phyloP scores from a whole-genome alignment of 352 stramenopile genomes.

The Globisporangium uncinulatum region DNA sequence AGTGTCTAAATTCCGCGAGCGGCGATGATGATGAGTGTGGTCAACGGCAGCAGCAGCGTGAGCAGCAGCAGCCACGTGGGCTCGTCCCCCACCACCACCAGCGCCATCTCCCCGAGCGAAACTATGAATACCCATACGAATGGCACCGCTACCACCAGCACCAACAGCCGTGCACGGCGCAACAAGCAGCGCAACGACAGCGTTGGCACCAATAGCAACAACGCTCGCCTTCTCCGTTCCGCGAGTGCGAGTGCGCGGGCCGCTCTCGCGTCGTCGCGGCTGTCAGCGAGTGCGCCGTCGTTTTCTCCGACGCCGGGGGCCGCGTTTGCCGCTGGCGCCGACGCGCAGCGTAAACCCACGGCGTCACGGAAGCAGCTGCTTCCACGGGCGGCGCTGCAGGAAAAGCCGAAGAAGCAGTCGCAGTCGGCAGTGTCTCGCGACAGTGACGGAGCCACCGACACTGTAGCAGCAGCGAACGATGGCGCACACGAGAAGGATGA shows the following conservation, averaged over 20 bases:
- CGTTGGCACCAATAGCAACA: background rate
- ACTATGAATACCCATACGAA: conserved; percentile 1
- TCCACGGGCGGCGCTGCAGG: conserved; percentile 10
- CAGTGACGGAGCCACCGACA: background rate
- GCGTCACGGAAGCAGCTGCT: too few species aligned
- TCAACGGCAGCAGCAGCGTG: conserved; percentile 19
- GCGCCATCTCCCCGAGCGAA: conserved; percentile 16
- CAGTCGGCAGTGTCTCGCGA: too few species aligned
- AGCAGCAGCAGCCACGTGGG: conserved; percentile 23
- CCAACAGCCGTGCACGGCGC: background rate
- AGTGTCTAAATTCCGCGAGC: background rate
- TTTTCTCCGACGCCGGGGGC: conserved; percentile 5
- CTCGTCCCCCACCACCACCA: conserved; percentile 17
- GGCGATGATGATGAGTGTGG: conserved; percentile 23
- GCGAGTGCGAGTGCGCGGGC: background rate
- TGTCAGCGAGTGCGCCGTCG: conserved; percentile 10
- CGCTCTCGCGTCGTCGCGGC: background rate
- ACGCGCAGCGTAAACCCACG: too few species aligned
- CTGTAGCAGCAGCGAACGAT: background rate
- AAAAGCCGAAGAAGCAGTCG: conserved; percentile 4
- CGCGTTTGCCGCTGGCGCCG: background rate
- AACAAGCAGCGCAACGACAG: conserved; percentile 10
- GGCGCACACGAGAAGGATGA: conserved; percentile 22
- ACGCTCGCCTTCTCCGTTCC: too few species aligned
- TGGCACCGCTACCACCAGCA: background rate